phyloP scores from a whole-genome alignment of 176 grass and related monocot species.

The Phoenix dactylifera region DNA sequence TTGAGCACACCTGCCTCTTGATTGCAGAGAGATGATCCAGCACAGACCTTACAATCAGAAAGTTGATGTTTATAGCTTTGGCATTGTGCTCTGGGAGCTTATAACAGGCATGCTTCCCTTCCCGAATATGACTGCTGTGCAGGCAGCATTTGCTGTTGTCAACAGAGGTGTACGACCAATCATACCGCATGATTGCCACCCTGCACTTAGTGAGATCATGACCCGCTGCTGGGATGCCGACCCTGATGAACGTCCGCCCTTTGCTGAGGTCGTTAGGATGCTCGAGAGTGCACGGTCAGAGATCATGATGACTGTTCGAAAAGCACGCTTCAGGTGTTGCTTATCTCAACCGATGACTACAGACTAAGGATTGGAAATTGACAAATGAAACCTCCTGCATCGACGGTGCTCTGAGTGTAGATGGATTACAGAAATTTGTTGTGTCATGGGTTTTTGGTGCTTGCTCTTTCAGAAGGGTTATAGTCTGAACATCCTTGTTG shows the following conservation, averaged over 20 bases:
- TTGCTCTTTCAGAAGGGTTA: too few relatives aligned
- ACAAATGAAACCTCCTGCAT: background rate
- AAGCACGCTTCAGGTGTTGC: constrained; percentile 87
- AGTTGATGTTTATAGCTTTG: constrained; percentile 97
- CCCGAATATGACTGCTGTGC: constrained; percentile 86
- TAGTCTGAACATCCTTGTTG: too few relatives aligned
- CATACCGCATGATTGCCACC: constrained; percentile 76
- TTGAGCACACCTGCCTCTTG: background rate
- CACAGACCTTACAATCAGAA: constrained; percentile 95
- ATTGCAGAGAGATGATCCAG: constrained; percentile 96
- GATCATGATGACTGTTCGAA: constrained; percentile 68
- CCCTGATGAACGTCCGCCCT: constrained; percentile 75
- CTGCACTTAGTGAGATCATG: constrained; percentile 75
- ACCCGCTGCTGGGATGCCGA: constrained; percentile 91
- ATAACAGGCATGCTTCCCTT: constrained; percentile 96
- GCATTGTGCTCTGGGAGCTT: constrained; percentile 93
- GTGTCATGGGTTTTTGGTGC: too few relatives aligned
- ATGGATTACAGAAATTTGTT: too few relatives aligned
- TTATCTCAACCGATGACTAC: constrained; percentile 86
- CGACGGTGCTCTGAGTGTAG: too few relatives aligned
- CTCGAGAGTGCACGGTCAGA: constrained; percentile 79
- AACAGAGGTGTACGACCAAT: constrained; percentile 77
- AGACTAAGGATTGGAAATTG: constrained; percentile 31
- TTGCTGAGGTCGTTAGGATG: constrained; percentile 84
- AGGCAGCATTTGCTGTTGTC: constrained; percentile 95